Base-by-base conservation (phyloP, 192 early-diverging fungal genomes). In the Lunasporangiospora selenospora region DNA sequence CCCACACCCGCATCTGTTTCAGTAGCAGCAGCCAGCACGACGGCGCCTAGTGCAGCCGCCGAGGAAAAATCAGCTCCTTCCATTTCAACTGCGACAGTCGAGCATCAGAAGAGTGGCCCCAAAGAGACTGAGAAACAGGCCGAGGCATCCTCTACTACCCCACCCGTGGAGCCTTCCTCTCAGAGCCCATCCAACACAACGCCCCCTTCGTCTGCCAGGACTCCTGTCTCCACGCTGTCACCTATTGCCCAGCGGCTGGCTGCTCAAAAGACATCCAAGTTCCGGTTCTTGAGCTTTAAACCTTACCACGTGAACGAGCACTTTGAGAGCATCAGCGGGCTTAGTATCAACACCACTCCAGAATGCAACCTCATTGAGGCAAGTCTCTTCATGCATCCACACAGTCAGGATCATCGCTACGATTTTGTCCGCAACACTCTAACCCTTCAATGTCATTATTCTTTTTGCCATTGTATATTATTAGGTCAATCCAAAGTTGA, bases 351-450 rank as follows among this genome's bases (percentile, higher is more conserved):
- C 27, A 70, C 83, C 18, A 66, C 80, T 11, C 80, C 80, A 43
- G 85, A 86, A 45, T 78, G 79, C 42, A 82, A 80, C 32, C 62
- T 83, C 9, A 78, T 90, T n/a, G 77, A 89, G 66, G 86, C 86
- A 78, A 31, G 43, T 13, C 9, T 67, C n/a, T n/a, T 32, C 13
- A 21, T 40, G 0, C 19, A 11, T 3, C 15, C 31, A n/a, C 15
- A 16, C 6, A 3, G 15, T 21, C n/a, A n/a, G n/a, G n/a, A n/a
- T n/a, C n/a, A n/a, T n/a, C n/a, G n/a, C n/a, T n/a, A n/a, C n/a
- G n/a, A n/a, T n/a, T n/a, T n/a, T n/a, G n/a, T n/a, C n/a, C n/a
- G n/a, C n/a, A n/a, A n/a, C n/a, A n/a, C n/a, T n/a, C n/a, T n/a
- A n/a, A n/a, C n/a, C n/a, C n/a, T n/a, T n/a, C n/a, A n/a, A n/a